These are phyloP conservation scores for Carex littledalei DNA, from an alignment of 176 grass and related monocot genomes.

Conservation along the genomic window DNA sequence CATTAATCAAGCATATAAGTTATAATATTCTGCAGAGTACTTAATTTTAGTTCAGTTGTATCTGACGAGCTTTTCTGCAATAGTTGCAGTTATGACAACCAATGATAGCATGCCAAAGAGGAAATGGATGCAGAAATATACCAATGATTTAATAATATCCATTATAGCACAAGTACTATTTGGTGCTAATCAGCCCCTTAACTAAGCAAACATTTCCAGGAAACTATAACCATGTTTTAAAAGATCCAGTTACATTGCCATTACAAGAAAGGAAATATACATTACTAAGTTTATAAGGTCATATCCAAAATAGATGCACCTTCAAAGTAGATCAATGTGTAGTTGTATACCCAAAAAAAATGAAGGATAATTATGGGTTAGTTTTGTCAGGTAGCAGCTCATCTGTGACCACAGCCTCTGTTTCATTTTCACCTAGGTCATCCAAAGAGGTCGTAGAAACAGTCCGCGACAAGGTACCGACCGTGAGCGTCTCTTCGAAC, in stretches of 20 bases:
- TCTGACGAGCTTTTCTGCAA: background rate
- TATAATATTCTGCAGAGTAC: background rate
- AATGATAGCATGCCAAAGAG: background rate
- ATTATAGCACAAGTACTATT: background rate
- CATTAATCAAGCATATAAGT: background rate
- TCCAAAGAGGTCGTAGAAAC: conserved; percentile 59
- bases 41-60: background rate
- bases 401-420: conserved; percentile 28
- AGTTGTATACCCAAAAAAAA: background rate
- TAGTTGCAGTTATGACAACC: background rate
- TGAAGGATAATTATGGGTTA: background rate
- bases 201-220: background rate
- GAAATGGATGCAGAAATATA: background rate
- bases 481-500: conserved; percentile 61
- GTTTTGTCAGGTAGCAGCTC: background rate
- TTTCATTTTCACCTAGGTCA: conserved; percentile 33
- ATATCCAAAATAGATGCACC: background rate
- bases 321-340: background rate
- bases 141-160: background rate
- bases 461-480: conserved; percentile 66
- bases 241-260: background rate
- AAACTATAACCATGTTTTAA: background rate
- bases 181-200: background rate
- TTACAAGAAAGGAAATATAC: background rate
- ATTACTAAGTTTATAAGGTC: background rate